Base-by-base conservation (phyloP, 169 alveolate species). In the Eimeria tenella region DNA sequence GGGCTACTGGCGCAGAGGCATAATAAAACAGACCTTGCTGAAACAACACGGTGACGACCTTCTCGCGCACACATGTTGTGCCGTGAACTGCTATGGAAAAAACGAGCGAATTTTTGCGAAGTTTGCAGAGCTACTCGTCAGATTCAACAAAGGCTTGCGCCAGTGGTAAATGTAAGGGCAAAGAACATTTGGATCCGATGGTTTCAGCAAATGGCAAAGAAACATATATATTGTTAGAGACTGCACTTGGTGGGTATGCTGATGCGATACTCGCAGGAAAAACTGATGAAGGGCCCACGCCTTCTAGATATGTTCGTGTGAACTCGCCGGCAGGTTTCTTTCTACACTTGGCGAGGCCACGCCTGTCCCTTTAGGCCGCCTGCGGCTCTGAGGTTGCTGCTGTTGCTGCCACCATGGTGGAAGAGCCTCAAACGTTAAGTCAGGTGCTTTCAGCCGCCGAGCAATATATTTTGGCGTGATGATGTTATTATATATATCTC, bases 361-460 rank as follows among this genome's bases (percentile, higher is more conserved):
- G 74, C 73, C 89, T 58, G 89, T 71, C 25, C 89, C 89, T 65
- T 58, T 81, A 5, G 89, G 73, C 74, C 89, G 89, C 56, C 74
- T 81, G 89, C 89, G 91, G 79, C 91, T 84, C 21, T 58, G 91
- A 50, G 62, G 7, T 42, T 84, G 81, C 23, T 62, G 79, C 65
- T 84, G 91, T 62, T 84, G 91, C 52, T 84, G 91, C 91, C 91
- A 84, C 91, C 91, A 84, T 42, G 91, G 91, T 60, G 91, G 91
- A 62, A 84, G 91, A n/a, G 91, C 91, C 70, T 84, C 91, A 49
- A 84, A 84, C 15, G 91, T 84, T 17, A 84, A 77, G 81, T 84
- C 91, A 15, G 91, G 91, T 9, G 91, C 91, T 19, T 62, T 84
- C 4, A 84, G 91, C 23, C 91, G 91, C n/a, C 91, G 91, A 17